phyloP scores from a whole-genome alignment of 2,329 filamentous ascomycete species.

The Penicillium concentricum region DNA sequence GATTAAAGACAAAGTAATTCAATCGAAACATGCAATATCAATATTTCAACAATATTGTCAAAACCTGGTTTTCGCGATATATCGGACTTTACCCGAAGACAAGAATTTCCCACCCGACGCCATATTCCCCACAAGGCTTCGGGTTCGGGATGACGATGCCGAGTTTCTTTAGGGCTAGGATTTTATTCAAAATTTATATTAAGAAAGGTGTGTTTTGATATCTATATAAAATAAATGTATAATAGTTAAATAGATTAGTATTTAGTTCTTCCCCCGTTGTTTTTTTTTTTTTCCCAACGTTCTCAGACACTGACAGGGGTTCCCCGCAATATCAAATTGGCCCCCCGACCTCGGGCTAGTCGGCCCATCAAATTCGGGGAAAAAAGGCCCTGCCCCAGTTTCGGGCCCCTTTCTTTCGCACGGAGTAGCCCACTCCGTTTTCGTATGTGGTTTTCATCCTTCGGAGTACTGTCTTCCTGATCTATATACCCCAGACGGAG shows the following conservation, averaged over 20 bases:
- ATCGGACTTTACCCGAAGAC: not conserved
- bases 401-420: not conserved
- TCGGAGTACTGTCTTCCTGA: conserved; percentile 4
- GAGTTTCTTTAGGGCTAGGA: not conserved
- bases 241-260: too few species aligned
- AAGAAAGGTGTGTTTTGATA: not conserved
- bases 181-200: not conserved
- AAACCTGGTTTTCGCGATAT: too few species aligned
- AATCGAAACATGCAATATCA: not conserved
- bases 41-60: not conserved
- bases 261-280: not conserved
- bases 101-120: not conserved
- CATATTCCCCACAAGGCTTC: not conserved
- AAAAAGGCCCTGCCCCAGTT: not conserved
- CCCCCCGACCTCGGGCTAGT: not conserved
- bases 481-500: not conserved
- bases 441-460: not conserved
- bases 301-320: not conserved
- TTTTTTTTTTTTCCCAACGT: not conserved
- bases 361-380: conserved; percentile 1
- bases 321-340: conserved; percentile 10
- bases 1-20: not conserved
- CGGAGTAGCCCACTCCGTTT: conserved; percentile 19
- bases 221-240: not conserved
- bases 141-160: not conserved